These are phyloP conservation scores for Macroventuria anomochaeta DNA, from an alignment of 2,329 filamentous ascomycete species.

Conservation along the genomic window DNA sequence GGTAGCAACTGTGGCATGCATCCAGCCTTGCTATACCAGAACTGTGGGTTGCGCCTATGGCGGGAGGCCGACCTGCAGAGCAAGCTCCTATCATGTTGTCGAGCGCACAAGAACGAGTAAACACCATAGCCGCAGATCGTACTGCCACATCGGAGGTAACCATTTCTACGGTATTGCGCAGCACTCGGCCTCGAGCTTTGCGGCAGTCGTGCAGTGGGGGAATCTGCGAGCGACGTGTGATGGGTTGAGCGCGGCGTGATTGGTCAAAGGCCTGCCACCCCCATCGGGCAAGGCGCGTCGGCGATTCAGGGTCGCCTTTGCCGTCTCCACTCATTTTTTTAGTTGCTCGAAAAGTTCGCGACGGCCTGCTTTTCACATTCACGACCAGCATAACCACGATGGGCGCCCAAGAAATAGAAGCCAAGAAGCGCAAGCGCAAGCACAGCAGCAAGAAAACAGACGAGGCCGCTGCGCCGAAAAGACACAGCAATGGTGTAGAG, in stretches of 20 bases:
- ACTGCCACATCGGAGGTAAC: no score
- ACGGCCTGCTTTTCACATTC: slow-evolving; percentile 8
- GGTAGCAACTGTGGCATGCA: no score
- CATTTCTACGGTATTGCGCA: no score
- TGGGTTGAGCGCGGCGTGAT: neutral
- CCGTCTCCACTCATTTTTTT: slow-evolving; percentile 33
- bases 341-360: slow-evolving; percentile 24
- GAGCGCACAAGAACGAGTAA: no score
- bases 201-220: no score
- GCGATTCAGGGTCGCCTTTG: slow-evolving; percentile 10
- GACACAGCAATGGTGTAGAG: slow-evolving; percentile 45
- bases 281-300: slow-evolving; percentile 8
- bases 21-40: no score
- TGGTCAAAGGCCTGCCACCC: neutral
- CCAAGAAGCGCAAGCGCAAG: slow-evolving; percentile 58
- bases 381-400: slow-evolving; percentile 34
- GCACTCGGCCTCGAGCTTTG: no score
- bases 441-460: slow-evolving; percentile 49
- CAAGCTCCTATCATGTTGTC: no score
- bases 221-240: no score
- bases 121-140: no score
- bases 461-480: slow-evolving; percentile 30
- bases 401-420: slow-evolving; percentile 48
- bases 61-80: no score
- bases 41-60: no score